phyloP scores from a whole-genome alignment of 2,329 filamentous ascomycete genomes.

The Aspergillus viridinutans region DNA sequence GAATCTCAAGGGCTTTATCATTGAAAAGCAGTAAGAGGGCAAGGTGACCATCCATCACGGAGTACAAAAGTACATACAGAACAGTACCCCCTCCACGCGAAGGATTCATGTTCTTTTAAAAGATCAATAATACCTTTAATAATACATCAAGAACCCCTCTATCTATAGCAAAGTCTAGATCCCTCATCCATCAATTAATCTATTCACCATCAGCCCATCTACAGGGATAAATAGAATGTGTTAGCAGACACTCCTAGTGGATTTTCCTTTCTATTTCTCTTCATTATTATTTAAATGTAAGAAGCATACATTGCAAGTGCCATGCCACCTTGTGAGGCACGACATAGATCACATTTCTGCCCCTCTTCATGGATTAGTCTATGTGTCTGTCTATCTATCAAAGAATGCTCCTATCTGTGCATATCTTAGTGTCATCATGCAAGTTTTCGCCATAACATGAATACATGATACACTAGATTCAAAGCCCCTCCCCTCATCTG shows the following conservation, averaged over 20 bases:
- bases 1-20: neutral
- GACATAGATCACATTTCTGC: neutral
- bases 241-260: neutral
- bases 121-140: neutral
- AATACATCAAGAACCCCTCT: neutral
- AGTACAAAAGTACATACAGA: neutral
- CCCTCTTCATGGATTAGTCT: neutral
- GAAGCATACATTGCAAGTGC: neutral
- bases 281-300: neutral
- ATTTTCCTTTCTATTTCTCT: neutral
- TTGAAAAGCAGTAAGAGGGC: neutral
- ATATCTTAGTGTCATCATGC: neutral
- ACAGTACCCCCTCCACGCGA: neutral
- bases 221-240: neutral
- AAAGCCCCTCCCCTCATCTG: neutral
- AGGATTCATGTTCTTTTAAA: neutral
- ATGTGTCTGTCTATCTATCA: neutral
- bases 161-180: neutral
- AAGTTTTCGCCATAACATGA: neutral
- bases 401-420: neutral
- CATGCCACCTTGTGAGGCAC: neutral
- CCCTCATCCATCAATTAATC: neutral
- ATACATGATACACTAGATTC: neutral
- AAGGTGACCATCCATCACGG: neutral
- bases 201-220: neutral